Base-by-base conservation (phyloP, 169 alveolate species). In the Toxoplasma gondii region DNA sequence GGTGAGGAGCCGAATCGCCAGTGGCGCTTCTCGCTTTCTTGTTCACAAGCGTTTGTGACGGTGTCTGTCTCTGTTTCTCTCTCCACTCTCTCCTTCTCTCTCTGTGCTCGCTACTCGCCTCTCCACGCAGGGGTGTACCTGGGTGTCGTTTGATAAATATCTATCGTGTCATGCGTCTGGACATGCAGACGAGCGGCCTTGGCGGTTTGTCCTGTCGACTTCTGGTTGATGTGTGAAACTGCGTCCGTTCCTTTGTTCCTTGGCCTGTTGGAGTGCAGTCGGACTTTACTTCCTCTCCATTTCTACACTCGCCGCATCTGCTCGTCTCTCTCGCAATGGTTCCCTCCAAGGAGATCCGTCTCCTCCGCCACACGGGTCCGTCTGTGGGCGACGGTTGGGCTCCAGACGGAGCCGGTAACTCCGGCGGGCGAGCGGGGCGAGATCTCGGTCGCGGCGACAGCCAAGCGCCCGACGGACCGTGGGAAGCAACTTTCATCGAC, bases 271-370 rank as follows among this genome's bases (percentile, higher is more conserved):
- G 39, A 34, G 2, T 88, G 38, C 83, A 88, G 92, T 17, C 81
- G 34, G 92, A 88, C 83, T 44, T 54, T 43, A 88, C 92, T 31
- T 31, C 81, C 58, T 43, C 53, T 16, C 92, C 92, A 2, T 88
- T 88, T 39, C 49, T 67, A 7, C 83, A 64, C n/a, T 53, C 92
- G 36, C 92, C 92, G 9, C 83, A 54, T 43, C 92, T 43, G 10
- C 38, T 88, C 45, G 41, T 88, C 43, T 88, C 92, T 9, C 54
- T 88, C 34, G 49, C 92, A 1, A n/a, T 88, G 53, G 53, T 88
- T 7, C 45, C 92, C 38, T 54, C 29, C 44, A 53, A 58, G 39
- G 81, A 88, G 58, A n/a, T 88, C 36, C 92, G 58, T n/a, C 54
- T 88, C 27, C 27, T 31, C 44, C 53, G 49, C 31, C 64, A 22